Conservation (phyloP, 768 basidiomycete genomes). For the Macrocybe gigantea region DNA sequence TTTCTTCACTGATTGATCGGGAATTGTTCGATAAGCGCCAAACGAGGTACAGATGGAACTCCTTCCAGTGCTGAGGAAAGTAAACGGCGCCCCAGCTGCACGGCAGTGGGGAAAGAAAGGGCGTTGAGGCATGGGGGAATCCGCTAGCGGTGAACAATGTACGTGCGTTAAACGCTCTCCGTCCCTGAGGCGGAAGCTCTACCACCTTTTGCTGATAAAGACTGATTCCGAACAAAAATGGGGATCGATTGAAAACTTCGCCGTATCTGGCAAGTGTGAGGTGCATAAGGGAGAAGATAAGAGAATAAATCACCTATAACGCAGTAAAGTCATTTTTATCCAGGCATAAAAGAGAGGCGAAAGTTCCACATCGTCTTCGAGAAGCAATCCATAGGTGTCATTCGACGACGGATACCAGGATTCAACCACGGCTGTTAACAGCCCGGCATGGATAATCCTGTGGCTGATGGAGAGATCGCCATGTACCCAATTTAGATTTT, state of each 20-base stretch:
- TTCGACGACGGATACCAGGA: conserved; percentile 81
- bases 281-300: background rate
- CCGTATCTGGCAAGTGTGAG: conserved; percentile 48
- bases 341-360: conserved; percentile 84
- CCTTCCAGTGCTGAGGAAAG: conserved; percentile 85
- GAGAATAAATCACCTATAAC: conserved; percentile 49
- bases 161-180: conserved; percentile 64
- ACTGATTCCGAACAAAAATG: conserved; percentile 70
- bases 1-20: conserved; percentile 27
- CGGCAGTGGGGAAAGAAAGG: conserved; percentile 82
- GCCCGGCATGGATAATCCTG: conserved; percentile 71
- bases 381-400: conserved; percentile 69
- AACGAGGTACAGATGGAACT: conserved; percentile 75
- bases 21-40: conserved; percentile 53
- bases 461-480: conserved; percentile 60
- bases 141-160: conserved; percentile 40
- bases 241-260: conserved; percentile 25
- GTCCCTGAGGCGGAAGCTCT: conserved; percentile 64
- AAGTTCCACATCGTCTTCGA: conserved; percentile 85
- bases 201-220: conserved; percentile 83
- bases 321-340: conserved; percentile 74
- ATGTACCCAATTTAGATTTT: conserved; percentile 51
- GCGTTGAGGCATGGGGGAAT: conserved; percentile 42
- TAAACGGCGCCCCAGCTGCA: conserved; percentile 93
- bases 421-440: conserved; percentile 80